Evolutionary conservation across 1,284 basidiomycete species (phyloP).

Genomic region (Leccinum fallax): DNA sequence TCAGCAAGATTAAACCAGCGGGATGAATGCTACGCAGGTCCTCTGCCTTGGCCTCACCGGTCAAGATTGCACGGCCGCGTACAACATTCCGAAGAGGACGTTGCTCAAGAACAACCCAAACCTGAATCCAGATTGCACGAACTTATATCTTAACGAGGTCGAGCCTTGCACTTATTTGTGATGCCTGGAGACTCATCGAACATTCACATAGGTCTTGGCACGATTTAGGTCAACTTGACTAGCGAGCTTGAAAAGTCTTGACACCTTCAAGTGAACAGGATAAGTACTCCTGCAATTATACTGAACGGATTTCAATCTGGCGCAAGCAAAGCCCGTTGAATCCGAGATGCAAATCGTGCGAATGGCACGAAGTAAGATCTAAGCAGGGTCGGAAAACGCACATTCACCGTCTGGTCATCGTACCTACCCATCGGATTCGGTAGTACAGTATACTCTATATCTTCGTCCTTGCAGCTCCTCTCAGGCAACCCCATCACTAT

Average conservation of each 20-base stretch:
- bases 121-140: slow-evolving; percentile 47
- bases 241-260: slow-evolving; percentile 8
- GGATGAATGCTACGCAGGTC: slow-evolving; percentile 11
- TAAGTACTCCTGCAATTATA: background rate
- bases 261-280: background rate
- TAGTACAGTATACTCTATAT: too few relatives aligned
- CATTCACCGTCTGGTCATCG: too few relatives aligned
- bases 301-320: background rate
- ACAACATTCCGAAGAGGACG: slow-evolving; percentile 41
- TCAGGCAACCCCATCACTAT: too few relatives aligned
- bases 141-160: slow-evolving; percentile 48
- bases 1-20: background rate
- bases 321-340: background rate
- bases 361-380: background rate
- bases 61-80: slow-evolving; percentile 45
- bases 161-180: background rate
- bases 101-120: slow-evolving; percentile 59
- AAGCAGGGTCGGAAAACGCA: background rate
- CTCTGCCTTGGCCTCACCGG: slow-evolving; percentile 48
- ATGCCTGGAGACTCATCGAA: slow-evolving; percentile 4
- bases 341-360: background rate
- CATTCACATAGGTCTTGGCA: slow-evolving; percentile 25
- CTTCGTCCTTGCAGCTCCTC: too few relatives aligned
- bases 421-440: too few relatives aligned
- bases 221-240: slow-evolving; percentile 23